Base-by-base conservation (phyloP, 768 basidiomycete genomes). In the Gymnopilus junonius region DNA sequence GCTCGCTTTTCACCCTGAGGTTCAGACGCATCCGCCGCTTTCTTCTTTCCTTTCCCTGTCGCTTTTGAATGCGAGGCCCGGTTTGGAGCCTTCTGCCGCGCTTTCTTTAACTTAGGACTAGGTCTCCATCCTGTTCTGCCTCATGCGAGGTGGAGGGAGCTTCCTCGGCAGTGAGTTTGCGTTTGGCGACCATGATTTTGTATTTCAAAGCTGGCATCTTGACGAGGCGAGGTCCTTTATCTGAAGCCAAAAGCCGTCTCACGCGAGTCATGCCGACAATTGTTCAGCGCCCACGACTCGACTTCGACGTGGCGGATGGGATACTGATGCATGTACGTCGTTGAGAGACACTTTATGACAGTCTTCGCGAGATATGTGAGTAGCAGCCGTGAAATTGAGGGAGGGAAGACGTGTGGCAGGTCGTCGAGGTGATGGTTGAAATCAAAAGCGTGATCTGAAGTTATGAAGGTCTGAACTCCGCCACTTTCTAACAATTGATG, bases 1-100 rank as follows among this genome's bases (percentile, higher is more conserved):
- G 17, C 40, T n/a, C 40, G 40, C 17, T 42, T 17, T 42, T 42
- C 40, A 10, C 40, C 40, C 40, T n/a, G 40, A 6, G 40, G 40
- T n/a, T 42, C 40, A 6, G 17, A 42, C 17, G 72, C 72, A 65
- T 93, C n/a, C 7, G n/a, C 7, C 8, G 17, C 40, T 10, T 42
- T 20, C 40, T 20, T 42, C 40, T 42, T n/a, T 7, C 5, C 3
- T 8, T 42, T 42, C 7, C 40, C 17, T 42, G 17, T 42, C 40
- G 5, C 11, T 42, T 42, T 42, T 3, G 40, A 42, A 14, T 15
- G 37, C 12, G 37, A 39, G 17, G 37, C 37, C 12, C 37, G 37
- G 12, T 10, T 17, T 15, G 37, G 37, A 20, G 40, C 40, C n/a
- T 42, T 42, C 17, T 17, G 17, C 2, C 17, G 40, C 6, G n/a